These are phyloP conservation scores for Penicillium longicatenatum DNA, from an alignment of 495 filamentous ascomycete species.

Conservation along the genomic window DNA sequence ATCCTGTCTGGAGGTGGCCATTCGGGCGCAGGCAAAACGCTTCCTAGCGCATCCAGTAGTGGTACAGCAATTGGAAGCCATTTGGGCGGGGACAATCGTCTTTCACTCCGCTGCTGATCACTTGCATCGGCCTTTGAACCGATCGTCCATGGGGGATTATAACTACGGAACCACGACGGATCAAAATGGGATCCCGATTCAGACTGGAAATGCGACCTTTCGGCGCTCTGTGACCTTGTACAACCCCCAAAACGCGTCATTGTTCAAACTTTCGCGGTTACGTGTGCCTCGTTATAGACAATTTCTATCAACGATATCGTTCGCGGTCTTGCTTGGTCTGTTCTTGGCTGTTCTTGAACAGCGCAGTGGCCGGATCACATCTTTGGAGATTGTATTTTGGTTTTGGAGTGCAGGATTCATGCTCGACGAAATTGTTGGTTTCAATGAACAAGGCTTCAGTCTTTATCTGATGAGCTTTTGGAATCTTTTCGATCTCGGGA, in stretches of 20 bases:
- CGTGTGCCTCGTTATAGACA: constrained; percentile 89
- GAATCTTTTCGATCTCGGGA: constrained; percentile 92
- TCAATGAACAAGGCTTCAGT: constrained; percentile 91
- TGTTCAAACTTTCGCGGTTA: constrained; percentile 86
- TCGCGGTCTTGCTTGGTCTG: constrained; percentile 77
- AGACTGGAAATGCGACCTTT: constrained; percentile 37
- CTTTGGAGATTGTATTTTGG: constrained; percentile 87
- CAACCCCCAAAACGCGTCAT: constrained; percentile 82
- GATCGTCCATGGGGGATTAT: constrained; percentile 28
- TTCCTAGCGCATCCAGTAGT: constrained; percentile 89
- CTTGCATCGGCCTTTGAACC: constrained; percentile 60
- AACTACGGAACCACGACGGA: constrained; percentile 26
- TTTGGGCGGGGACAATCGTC: constrained; percentile 92
- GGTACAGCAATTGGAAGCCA: constrained; percentile 89
- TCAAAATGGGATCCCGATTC: constrained; percentile 11
- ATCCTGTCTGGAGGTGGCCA: constrained; percentile 88
- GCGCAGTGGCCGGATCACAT: constrained; percentile 73
- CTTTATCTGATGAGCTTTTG: constrained; percentile 96
- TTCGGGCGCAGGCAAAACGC: constrained; percentile 84
- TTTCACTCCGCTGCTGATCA: constrained; percentile 86
- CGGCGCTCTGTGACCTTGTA: constrained; percentile 84
- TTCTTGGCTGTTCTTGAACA: constrained; percentile 74
- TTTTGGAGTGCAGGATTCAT: constrained; percentile 96
- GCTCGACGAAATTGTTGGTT: constrained; percentile 92
- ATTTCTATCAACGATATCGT: constrained; percentile 81